Conservation (phyloP, 2,329 filamentous ascomycete species). For the Fusarium graminum region DNA sequence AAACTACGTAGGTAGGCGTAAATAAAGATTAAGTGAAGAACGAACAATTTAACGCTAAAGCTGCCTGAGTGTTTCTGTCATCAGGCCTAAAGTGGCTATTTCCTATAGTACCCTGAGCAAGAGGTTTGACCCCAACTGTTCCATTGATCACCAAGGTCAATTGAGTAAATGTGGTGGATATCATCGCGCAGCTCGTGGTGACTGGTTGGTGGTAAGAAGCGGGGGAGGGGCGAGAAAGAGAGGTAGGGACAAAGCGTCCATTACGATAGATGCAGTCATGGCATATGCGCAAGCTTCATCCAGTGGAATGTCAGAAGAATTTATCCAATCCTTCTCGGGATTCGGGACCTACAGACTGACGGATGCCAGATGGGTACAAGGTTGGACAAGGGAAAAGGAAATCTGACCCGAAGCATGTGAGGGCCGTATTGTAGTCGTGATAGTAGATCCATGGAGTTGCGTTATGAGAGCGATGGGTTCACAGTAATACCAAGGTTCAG, state of each 20-base stretch:
- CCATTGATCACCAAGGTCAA: slow-evolving; percentile 21
- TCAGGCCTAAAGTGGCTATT: too few species aligned
- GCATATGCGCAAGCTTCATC: slow-evolving; percentile 18
- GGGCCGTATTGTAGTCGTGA: slow-evolving; percentile 27
- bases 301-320: slow-evolving; percentile 22
- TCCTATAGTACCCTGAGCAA: too few species aligned
- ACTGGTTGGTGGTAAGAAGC: slow-evolving; percentile 34
- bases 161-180: slow-evolving; percentile 30
- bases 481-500: background rate
- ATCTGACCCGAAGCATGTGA: slow-evolving; percentile 25
- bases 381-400: slow-evolving; percentile 4
- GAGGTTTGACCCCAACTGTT: slow-evolving; percentile 14
- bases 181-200: slow-evolving; percentile 29
- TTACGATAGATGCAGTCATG: slow-evolving; percentile 37
- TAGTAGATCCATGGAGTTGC: slow-evolving; percentile 38
- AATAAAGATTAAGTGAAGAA: too few species aligned
- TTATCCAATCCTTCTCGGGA: slow-evolving; percentile 13
- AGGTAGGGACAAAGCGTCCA: slow-evolving; percentile 21
- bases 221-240: slow-evolving; percentile 43
- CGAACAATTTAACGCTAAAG: too few species aligned
- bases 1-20: too few species aligned
- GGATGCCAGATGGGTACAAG: slow-evolving; percentile 1
- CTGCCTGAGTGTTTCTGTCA: too few species aligned
- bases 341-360: slow-evolving; percentile 16
- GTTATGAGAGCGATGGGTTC: slow-evolving; percentile 12